A percentile compares a stretch with the other conserved stretches of the same genome.
These are phyloP conservation scores for Emydomyces testavorans DNA, from an alignment of 2,329 filamentous ascomycete genomes.

Conservation along the genomic window DNA sequence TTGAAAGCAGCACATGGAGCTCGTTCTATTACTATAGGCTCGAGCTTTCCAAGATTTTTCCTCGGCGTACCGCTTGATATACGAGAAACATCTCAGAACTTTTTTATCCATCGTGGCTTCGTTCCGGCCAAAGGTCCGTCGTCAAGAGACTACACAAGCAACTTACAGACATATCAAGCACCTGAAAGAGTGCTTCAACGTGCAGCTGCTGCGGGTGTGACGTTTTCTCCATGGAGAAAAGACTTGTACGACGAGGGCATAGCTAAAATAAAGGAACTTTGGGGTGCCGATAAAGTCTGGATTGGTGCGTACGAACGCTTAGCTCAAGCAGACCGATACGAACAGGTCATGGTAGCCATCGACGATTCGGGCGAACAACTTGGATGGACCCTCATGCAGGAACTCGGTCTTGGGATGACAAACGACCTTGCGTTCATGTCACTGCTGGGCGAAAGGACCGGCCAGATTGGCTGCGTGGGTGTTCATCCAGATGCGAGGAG, in stretches of 20 bases:
- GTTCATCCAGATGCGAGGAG: constrained; percentile 30
- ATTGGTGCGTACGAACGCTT: constrained; percentile 31
- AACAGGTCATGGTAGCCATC: constrained; percentile 35
- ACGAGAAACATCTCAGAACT: constrained; percentile 26
- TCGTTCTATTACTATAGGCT: constrained; percentile 21
- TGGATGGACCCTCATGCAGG: constrained; percentile 39
- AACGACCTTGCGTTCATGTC: constrained; percentile 34
- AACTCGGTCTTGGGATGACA: constrained; percentile 23
- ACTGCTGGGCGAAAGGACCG: constrained; percentile 32
- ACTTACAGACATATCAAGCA: constrained; percentile 28
- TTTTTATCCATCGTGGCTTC: constrained; percentile 36
- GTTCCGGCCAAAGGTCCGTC: constrained; percentile 20
- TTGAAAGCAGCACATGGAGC: constrained; percentile 3
- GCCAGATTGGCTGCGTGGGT: constrained; percentile 37
- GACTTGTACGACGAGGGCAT: constrained; percentile 16
- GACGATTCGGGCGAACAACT: constrained; percentile 30
- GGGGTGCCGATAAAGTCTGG: constrained; percentile 28
- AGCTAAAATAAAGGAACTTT: constrained; percentile 12
- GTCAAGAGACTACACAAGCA: constrained; percentile 33
- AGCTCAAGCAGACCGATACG: constrained; percentile 27
- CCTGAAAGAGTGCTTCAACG: constrained; percentile 28
- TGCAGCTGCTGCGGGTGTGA: constrained; percentile 19
- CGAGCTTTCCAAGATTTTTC: constrained; percentile 37
- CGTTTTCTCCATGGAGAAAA: constrained; percentile 13
- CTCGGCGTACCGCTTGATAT: constrained; percentile 35